Conservation (phyloP, 2,329 filamentous ascomycete genomes). For the Trichoderma asperellum region DNA sequence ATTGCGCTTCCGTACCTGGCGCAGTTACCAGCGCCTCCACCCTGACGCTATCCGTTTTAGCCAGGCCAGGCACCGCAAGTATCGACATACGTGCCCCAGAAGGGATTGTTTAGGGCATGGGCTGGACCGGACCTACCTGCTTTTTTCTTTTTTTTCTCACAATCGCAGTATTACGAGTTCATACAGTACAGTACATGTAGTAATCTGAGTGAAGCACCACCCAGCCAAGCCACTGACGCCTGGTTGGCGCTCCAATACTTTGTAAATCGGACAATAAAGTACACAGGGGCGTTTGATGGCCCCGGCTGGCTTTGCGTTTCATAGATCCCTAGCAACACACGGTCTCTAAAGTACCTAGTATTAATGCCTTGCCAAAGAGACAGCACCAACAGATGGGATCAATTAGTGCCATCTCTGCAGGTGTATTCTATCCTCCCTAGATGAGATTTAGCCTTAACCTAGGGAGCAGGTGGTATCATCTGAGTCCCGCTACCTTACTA, state of each 20-base stretch:
- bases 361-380: background rate
- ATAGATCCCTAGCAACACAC: background rate
- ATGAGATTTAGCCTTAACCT: background rate
- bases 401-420: background rate
- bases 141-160: background rate
- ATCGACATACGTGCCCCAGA: constrained; percentile 1
- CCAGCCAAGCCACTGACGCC: background rate
- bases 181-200: background rate
- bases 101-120: constrained; percentile 17
- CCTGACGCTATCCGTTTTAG: constrained; percentile 2
- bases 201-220: constrained; percentile 3
- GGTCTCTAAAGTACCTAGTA: background rate
- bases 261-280: background rate
- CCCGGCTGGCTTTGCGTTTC: background rate
- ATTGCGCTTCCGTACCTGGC: constrained; percentile 11
- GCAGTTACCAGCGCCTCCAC: constrained; percentile 7
- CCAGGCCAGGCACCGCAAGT: constrained; percentile 2
- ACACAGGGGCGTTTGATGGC: background rate
- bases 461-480: background rate
- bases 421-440: background rate
- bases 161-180: background rate
- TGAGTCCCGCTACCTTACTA: background rate
- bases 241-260: background rate
- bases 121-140: background rate
- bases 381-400: background rate